phyloP scores from a whole-genome alignment of 108 stramenopile species.

The Cylindrotheca fusiformis region DNA sequence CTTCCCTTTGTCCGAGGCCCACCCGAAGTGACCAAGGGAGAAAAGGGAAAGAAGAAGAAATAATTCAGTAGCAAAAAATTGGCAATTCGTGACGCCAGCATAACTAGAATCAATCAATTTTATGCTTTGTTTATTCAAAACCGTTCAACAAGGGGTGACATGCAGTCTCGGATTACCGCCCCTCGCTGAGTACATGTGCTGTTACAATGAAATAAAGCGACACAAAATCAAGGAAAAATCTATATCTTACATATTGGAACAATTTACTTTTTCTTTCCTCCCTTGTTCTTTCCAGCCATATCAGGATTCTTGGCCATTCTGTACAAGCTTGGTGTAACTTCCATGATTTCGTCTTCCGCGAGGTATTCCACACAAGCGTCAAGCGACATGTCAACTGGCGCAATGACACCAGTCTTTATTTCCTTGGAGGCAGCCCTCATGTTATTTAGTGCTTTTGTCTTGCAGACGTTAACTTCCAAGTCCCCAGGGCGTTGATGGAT shows the following conservation, averaged over 20 bases:
- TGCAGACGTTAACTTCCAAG: conserved; percentile 96
- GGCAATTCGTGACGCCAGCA: not conserved
- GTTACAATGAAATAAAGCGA: too few relatives aligned
- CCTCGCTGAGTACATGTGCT: too few relatives aligned
- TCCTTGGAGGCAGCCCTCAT: conserved; percentile 97
- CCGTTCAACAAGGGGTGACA: too few relatives aligned
- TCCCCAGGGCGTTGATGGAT: conserved; percentile 97
- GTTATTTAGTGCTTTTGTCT: conserved; percentile 96
- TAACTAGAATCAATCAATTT: too few relatives aligned
- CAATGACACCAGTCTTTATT: conserved; percentile 84
- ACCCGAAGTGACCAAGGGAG: conserved; percentile 80
- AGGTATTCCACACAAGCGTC: conserved; percentile 98
- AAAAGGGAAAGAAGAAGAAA: conserved; percentile 40
- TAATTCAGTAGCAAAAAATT: not conserved
- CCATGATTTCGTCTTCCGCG: conserved; percentile 93
- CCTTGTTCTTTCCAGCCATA: conserved; percentile 58
- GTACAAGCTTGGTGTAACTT: conserved; percentile 89
- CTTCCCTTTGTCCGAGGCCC: conserved; percentile 95
- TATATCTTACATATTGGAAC: not conserved
- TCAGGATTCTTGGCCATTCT: conserved; percentile 94
- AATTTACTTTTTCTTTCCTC: conserved; percentile 15
- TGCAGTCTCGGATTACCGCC: too few relatives aligned
- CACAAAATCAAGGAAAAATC: conserved; percentile 1
- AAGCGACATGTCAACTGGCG: conserved; percentile 91
- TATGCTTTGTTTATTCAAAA: too few relatives aligned